Conservation (phyloP, 371 early-diverging fungal species). For the Actinomortierella wolfii region DNA sequence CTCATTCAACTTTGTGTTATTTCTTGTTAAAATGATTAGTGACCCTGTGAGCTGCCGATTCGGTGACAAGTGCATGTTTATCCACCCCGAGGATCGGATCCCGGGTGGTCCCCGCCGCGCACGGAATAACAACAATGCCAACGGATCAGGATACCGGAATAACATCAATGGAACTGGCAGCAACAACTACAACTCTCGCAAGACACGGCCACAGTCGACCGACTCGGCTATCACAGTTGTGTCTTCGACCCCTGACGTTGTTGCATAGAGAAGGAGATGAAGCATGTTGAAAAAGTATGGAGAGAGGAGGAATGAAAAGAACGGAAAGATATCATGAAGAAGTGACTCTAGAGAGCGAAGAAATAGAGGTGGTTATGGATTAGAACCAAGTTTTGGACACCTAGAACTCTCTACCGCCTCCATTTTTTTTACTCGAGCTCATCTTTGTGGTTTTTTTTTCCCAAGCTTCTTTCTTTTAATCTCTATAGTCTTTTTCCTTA, state of each 20-base stretch:
- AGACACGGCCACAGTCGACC: conserved; percentile 12
- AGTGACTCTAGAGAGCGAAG: too few relatives aligned
- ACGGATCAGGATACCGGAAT: not conserved
- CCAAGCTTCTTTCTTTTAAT: too few relatives aligned
- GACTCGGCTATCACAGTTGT: conserved; percentile 30
- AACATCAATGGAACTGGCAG: conserved; percentile 1
- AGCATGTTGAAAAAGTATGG: too few relatives aligned
- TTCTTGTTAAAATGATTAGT: conserved; percentile 27
- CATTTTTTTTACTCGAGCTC: too few relatives aligned
- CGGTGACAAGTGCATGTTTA: conserved; percentile 57
- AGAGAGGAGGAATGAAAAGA: too few relatives aligned
- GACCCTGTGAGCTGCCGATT: conserved; percentile 53
- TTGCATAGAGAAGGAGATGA: too few relatives aligned
- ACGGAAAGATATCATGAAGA: too few relatives aligned
- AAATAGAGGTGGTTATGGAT: too few relatives aligned
- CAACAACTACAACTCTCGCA: not conserved
- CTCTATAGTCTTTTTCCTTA: too few relatives aligned
- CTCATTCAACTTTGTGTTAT: not conserved
- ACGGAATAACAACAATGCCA: conserved; percentile 2
- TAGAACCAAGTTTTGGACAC: too few relatives aligned
- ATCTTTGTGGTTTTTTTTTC: too few relatives aligned
- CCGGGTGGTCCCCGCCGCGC: conserved; percentile 7
- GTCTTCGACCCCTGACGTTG: conserved; percentile 20
- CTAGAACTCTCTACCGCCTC: too few relatives aligned
- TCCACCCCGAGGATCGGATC: conserved; percentile 51